Base-by-base conservation (phyloP, 306 rosid species). In the Acacia crassicarpa region DNA sequence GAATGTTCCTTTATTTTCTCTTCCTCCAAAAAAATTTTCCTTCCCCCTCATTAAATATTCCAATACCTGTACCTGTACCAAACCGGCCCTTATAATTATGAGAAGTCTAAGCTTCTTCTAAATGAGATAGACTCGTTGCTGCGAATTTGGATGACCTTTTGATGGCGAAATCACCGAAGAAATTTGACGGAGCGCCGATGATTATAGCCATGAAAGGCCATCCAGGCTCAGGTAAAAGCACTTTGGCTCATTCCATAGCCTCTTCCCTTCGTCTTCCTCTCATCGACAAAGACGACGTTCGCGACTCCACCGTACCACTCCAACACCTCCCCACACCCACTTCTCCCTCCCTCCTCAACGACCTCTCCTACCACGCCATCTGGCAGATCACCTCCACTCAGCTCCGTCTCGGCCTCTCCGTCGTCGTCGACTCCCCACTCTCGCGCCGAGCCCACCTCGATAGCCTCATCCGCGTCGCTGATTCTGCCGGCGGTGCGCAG, bases 171-270 rank as follows among this genome's bases (percentile, higher is more conserved):
- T 8, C 27, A 23, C 48, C 20, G 4, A 38, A 35, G 46, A 67
- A 80, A 49, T 0, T 76, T 3, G 56, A 51, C 12, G 58, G 41
- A 19, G 62, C 46, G 38, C 30, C 16, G 9, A 43, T 89, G 83
- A 82, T 92, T 22, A 83, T 91, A 67, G 91, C 94, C 6, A 89
- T 91, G 94, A 92, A 92, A 83, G 93, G 97, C 0, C 97, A 92
- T 71, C 94, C 94, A 0, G 97, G 92, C 0, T 86, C 83, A 3
- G 93, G 94, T 0, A 89, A 92, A 66, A 85, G 85, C 89, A 91
- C 94, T 3, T 23, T 89, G 8, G 94, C 90, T 0, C 61, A 74
- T 6, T 79, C 84, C 81, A 62, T 92, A 83, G 92, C 94, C 6
- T 76, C 82, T 1, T 7, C 88, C 0, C 93, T 91, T n/a, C 59